Percentiles rank a stretch among this genome's conserved stretches.
Conservation (phyloP, 2,329 filamentous ascomycete species). For the Colletotrichum sojae region DNA sequence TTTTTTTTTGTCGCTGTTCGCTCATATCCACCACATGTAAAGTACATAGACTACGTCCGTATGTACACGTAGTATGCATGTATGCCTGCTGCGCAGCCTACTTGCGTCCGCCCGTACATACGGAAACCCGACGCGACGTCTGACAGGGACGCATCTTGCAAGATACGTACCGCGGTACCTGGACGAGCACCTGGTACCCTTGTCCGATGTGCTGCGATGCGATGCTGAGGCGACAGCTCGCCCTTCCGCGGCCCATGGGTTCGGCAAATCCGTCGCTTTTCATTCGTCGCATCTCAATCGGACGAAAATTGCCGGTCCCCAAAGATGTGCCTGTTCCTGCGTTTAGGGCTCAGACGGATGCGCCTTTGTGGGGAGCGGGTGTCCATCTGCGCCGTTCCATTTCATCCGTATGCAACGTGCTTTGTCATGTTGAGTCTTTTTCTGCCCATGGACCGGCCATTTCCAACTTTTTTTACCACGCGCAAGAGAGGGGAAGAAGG, state of each 20-base stretch:
- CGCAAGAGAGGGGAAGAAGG: conserved; percentile 9
- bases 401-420: conserved; percentile 19
- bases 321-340: conserved; percentile 38
- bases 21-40: neutral
- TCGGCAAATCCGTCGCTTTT: conserved; percentile 33
- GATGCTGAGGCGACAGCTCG: conserved; percentile 30
- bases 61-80: neutral
- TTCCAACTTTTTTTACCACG: conserved; percentile 7
- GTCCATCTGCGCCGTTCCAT: neutral
- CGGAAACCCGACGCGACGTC: conserved; percentile 13
- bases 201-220: conserved; percentile 30
- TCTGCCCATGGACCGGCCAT: conserved; percentile 8
- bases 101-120: neutral
- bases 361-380: conserved; percentile 20
- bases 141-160: neutral
- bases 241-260: conserved; percentile 31
- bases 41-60: neutral
- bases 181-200: conserved; percentile 16
- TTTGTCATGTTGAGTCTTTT: conserved; percentile 38
- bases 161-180: conserved; percentile 31
- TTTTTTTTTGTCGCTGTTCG: too few relatives aligned
- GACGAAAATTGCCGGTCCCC: conserved; percentile 32
- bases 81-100: neutral
- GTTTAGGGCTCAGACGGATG: conserved; percentile 38
- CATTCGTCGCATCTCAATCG: conserved; percentile 36